These are phyloP conservation scores for Xylariaceae sp. DNA, from an alignment of 2,329 filamentous ascomycete species.

Conservation along the genomic window DNA sequence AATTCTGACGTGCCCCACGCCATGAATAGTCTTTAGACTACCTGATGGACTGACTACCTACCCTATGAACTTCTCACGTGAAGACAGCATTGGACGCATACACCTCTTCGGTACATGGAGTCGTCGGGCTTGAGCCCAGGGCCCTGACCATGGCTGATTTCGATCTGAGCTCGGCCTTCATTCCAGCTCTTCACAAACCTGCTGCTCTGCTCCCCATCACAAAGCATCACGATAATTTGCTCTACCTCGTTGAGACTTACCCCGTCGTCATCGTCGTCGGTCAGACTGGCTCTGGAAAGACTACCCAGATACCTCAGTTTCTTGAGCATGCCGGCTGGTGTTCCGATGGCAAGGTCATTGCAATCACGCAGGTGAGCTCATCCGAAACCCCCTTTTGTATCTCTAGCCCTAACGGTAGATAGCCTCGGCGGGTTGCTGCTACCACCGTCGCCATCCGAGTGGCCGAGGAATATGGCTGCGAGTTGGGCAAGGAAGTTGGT, in stretches of 20 bases:
- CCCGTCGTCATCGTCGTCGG: slow-evolving; percentile 87
- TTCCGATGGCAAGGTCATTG: slow-evolving; percentile 75
- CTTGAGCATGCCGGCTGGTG: slow-evolving; percentile 89
- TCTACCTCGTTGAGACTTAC: slow-evolving; percentile 82
- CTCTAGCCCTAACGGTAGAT: slow-evolving; percentile 11
- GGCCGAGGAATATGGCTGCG: slow-evolving; percentile 83
- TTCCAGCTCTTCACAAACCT: slow-evolving; percentile 84
- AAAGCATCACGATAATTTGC: slow-evolving; percentile 71
- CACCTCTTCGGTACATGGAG: slow-evolving; percentile 1
- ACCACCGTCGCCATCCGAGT: slow-evolving; percentile 87
- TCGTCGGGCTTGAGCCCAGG: slow-evolving; percentile 4
- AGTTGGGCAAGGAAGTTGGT: slow-evolving; percentile 85
- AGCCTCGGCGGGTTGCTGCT: slow-evolving; percentile 87
- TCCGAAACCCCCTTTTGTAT: slow-evolving; percentile 1
- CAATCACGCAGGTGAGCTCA: slow-evolving; percentile 81
- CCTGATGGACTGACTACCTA: too few species aligned
- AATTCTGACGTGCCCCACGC: too few species aligned
- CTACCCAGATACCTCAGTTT: slow-evolving; percentile 92
- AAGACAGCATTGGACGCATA: not conserved
- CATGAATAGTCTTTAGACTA: too few species aligned
- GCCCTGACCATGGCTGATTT: slow-evolving; percentile 50
- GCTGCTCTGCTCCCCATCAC: slow-evolving; percentile 81
- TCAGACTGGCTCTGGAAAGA: slow-evolving; percentile 93
- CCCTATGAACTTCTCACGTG: too few species aligned
- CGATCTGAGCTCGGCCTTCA: slow-evolving; percentile 58